Evolutionary conservation across 306 rosid species (phyloP), one percentile per base, ranked within the genome.

Genomic region (Prunus fruticosa): DNA sequence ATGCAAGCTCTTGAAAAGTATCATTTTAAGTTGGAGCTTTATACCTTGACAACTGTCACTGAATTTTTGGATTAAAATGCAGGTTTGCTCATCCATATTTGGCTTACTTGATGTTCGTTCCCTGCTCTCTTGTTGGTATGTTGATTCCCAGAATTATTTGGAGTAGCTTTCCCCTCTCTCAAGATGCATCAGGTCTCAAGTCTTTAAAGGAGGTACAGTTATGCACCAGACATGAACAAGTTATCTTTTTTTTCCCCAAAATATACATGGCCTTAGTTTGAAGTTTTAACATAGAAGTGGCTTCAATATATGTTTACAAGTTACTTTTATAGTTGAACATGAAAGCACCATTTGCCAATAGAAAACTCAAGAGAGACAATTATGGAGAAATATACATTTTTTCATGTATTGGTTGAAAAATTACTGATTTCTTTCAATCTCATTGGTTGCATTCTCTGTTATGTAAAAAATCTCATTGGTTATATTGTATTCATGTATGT

Each of bases 91-190:
- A 78, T 83, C 99, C 99, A 30, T 87, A 79, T 78, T 83, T 96
- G 96, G 99, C 99, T 84, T 92, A 87, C 82, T 19, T 85, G 87
- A 96, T 96, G 99, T 96, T 90, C 83, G 25, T 91, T 73, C 99
- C 99, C 53, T 75, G 89, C 74, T 85, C 97, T 62, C 90, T 96
- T 64, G 71, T 88, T 76, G 99, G 99, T 85, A 77, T 92, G 76
- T 73, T 93, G 80, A 88, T 88, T 80, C 99, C 98, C 51, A 89
- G 90, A 88, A 60, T 85, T 71, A 45, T 91, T 72, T 89, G 93
- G 92, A 79, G 82, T 65, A 18, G 50, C 77, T 90, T 89, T 78
- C 91, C 93, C 34, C 90, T 85, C 83, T 84, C 93, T 65, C 92
- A 82, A 78, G 98, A 91, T 64, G 80, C 68, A 76, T 73, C 89